Conservation (phyloP, 164 flowering plant genomes). For the Berberis vulgaris region DNA sequence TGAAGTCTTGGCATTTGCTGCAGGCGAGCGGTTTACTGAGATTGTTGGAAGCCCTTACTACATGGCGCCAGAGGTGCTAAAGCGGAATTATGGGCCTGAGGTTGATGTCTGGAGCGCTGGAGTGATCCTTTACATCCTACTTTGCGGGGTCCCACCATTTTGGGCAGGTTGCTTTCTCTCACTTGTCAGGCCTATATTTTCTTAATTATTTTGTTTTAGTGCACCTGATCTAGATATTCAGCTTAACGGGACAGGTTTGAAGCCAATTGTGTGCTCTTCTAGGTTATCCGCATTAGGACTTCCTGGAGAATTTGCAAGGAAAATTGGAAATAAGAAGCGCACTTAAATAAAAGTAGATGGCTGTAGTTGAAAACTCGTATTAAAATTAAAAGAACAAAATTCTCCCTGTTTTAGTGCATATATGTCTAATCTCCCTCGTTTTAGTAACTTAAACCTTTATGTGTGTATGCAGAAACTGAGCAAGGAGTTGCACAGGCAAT, state of each 20-base stretch:
- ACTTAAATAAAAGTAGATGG: no score
- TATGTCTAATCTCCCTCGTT: background rate
- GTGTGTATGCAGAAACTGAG: slow-evolving; percentile 70
- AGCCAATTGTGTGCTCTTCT: no score
- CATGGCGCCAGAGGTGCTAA: slow-evolving; percentile 97
- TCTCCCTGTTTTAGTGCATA: no score
- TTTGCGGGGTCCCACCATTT: slow-evolving; percentile 90
- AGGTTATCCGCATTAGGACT: no score
- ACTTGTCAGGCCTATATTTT: background rate
- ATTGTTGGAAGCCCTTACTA: slow-evolving; percentile 96
- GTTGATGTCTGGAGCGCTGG: slow-evolving; percentile 97
- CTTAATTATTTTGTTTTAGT: no score
- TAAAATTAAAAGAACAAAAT: no score
- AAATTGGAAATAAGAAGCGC: no score
- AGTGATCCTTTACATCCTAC: slow-evolving; percentile 80
- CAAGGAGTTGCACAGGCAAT: slow-evolving; percentile 97
- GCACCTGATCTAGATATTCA: no score
- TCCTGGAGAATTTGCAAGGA: no score
- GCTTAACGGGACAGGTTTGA: no score
- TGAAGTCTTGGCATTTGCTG: slow-evolving; percentile 1
- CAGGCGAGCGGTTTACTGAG: slow-evolving; percentile 75
- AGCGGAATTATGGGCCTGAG: slow-evolving; percentile 77
- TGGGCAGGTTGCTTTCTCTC: slow-evolving; percentile 73
- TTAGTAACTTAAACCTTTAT: background rate
- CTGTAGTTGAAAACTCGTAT: no score